phyloP scores from a whole-genome alignment of 257 asterid species.

The Marsdenia floribunda region DNA sequence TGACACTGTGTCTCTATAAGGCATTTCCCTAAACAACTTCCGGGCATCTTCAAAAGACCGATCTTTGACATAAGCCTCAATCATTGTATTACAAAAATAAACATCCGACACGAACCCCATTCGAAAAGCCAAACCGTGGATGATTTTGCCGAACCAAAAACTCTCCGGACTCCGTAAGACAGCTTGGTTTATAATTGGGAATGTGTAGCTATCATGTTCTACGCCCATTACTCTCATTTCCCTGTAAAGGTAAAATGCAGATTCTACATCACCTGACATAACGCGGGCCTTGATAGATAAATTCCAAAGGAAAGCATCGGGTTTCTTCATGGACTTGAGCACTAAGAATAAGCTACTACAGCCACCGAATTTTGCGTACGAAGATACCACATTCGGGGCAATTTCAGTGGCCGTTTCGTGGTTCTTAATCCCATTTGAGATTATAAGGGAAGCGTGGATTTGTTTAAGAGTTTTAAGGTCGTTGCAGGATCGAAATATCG shows the following conservation, averaged over 20 bases:
- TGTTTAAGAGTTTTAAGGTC: conserved; percentile 30
- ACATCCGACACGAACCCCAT: conserved; percentile 40
- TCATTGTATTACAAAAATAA: conserved; percentile 38
- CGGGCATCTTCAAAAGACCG: conserved; percentile 28
- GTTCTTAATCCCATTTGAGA: conserved; percentile 20
- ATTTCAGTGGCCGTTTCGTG: background rate
- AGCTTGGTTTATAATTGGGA: conserved; percentile 34
- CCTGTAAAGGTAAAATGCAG: conserved; percentile 29
- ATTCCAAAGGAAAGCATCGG: conserved; percentile 36
- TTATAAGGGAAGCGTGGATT: conserved; percentile 32
- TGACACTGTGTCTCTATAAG: conserved; percentile 40
- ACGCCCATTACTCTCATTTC: conserved; percentile 38
- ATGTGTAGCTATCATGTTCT: conserved; percentile 41
- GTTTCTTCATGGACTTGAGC: conserved; percentile 22
- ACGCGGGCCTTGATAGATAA: conserved; percentile 28
- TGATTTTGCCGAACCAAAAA: conserved; percentile 24
- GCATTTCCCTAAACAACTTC: conserved; percentile 43
- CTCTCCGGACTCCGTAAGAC: conserved; percentile 12
- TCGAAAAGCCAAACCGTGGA: conserved; percentile 33
- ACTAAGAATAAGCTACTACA: conserved; percentile 23
- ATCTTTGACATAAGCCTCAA: conserved; percentile 18
- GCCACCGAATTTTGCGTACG: conserved; percentile 27
- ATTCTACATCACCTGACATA: conserved; percentile 20
- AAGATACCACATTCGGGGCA: conserved; percentile 29
- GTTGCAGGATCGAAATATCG: conserved; percentile 26